phyloP scores from a whole-genome alignment of 2,329 filamentous ascomycete genomes.

The Penicillium rolfsii region DNA sequence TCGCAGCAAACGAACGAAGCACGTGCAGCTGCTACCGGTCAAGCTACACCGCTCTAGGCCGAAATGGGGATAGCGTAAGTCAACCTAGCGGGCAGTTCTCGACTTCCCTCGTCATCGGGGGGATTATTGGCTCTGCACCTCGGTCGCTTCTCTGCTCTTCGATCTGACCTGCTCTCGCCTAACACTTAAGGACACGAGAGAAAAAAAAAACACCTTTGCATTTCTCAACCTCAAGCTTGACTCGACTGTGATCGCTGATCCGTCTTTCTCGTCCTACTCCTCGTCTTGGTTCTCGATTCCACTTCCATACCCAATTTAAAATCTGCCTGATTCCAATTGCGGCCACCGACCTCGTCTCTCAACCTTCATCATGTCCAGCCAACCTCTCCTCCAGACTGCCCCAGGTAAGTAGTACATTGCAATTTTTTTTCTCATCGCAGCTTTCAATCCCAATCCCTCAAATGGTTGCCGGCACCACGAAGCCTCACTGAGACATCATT shows the following conservation, averaged over 20 bases:
- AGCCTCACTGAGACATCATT: neutral
- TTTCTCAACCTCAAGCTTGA: neutral
- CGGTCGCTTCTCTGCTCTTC: neutral
- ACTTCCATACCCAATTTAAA: neutral
- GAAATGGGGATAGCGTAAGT: constrained; percentile 10
- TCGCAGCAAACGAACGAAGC: constrained; percentile 22
- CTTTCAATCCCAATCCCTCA: neutral
- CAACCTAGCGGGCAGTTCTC: neutral
- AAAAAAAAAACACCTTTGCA: neutral
- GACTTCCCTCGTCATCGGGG: constrained; percentile 21
- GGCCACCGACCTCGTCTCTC: neutral
- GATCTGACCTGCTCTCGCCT: neutral
- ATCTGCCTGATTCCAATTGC: neutral
- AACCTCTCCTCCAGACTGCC: constrained; percentile 92
- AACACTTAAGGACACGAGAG: neutral
- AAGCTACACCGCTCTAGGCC: constrained; percentile 26
- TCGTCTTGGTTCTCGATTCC: neutral
- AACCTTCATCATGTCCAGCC: constrained; percentile 75
- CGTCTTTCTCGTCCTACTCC: constrained; percentile 15
- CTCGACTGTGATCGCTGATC: neutral
- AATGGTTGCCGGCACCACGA: neutral
- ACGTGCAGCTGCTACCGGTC: constrained; percentile 20
- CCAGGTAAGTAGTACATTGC: constrained; percentile 65
- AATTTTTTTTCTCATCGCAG: neutral
- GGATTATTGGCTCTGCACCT: constrained; percentile 16